Evolutionary conservation across 148 eudicot species (phyloP).

Genomic region (Bassia scoparia): DNA sequence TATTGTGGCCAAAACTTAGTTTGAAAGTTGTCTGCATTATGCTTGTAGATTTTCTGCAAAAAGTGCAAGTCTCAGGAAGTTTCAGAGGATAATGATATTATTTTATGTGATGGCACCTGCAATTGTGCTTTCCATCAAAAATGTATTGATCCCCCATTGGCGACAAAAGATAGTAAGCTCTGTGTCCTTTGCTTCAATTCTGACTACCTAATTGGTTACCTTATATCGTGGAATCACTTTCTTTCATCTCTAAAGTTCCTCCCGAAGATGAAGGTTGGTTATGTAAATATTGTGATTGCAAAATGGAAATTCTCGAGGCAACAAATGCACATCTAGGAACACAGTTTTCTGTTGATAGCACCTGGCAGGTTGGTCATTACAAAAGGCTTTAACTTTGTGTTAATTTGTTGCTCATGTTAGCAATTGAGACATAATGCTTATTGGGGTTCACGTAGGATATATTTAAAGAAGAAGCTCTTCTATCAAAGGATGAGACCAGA

Average conservation of each 20-base stretch:
- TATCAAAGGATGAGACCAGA: slow-evolving; percentile 46
- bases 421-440: background rate
- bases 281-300: slow-evolving; percentile 76
- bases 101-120: slow-evolving; percentile 93
- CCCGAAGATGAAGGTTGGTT: slow-evolving; percentile 91
- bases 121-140: slow-evolving; percentile 92
- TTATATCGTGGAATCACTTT: slow-evolving; percentile 21
- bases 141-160: slow-evolving; percentile 90
- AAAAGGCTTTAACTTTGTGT: slow-evolving; percentile 4
- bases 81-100: slow-evolving; percentile 83
- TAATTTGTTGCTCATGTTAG: slow-evolving; percentile 5
- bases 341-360: slow-evolving; percentile 47
- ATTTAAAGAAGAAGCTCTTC: slow-evolving; percentile 78
- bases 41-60: slow-evolving; percentile 72
- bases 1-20: background rate
- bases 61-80: slow-evolving; percentile 80
- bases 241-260: slow-evolving; percentile 51
- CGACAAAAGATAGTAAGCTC: slow-evolving; percentile 79
- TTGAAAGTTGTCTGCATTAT: background rate
- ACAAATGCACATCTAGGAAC: slow-evolving; percentile 96
- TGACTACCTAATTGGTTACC: slow-evolving; percentile 6
- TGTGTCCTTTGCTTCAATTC: background rate
- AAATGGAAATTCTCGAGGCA: slow-evolving; percentile 75
- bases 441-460: slow-evolving; percentile 55
- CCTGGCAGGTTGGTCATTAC: slow-evolving; percentile 68